Base-by-base conservation (phyloP, 331 rosid genomes). In the Cydonia oblonga region DNA sequence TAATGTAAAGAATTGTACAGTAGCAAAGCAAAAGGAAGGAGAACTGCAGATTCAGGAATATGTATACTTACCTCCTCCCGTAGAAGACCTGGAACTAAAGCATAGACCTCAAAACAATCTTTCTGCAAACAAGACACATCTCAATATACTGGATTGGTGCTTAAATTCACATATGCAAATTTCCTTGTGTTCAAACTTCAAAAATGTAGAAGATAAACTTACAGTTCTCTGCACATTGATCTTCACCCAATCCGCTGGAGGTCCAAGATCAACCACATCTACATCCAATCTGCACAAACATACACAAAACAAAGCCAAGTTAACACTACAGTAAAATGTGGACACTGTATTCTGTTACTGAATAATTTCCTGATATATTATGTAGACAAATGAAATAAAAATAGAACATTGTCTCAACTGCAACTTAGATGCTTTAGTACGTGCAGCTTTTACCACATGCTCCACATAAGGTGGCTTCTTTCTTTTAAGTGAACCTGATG, bases 181-280 rank as follows among this genome's bases (percentile, higher is more conserved):
- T 78, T 42, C 68, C 68, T 69, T 73, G 56, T 25, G 71, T 30
- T 18, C 9, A 62, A 62, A 28, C 33, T 30, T 18, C 9, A 62
- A 62, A 28, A n/a, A 64, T 53, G 74, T 59, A 59, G 30, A 32
- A 38, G 35, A 64, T 70, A 75, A 78, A 82, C 99, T 85, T 75
- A 95, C 99, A 73, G 95, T 91, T 90, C 79, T 89, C 79, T 86
- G 99, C 79, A 95, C 97, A 73, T 91, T 95, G 79, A 95, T 80
- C 85, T 91, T 95, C 71, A 95, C 99, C 99, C 99, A 95, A 76
- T 95, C 97, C 9, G 99, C 99, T 40, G 97, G 96, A 75, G 91
- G 88, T 77, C 99, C 97, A 66, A 91, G 77, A 68, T 95, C 97
- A 73, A 85, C 82, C 66, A 95, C 97, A 22, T 87, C 72, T n/a